Evolutionary conservation across 176 grass and related monocot species (phyloP), one percentile per base, ranked within the genome.

Genomic region (Saccharum officinarum): DNA sequence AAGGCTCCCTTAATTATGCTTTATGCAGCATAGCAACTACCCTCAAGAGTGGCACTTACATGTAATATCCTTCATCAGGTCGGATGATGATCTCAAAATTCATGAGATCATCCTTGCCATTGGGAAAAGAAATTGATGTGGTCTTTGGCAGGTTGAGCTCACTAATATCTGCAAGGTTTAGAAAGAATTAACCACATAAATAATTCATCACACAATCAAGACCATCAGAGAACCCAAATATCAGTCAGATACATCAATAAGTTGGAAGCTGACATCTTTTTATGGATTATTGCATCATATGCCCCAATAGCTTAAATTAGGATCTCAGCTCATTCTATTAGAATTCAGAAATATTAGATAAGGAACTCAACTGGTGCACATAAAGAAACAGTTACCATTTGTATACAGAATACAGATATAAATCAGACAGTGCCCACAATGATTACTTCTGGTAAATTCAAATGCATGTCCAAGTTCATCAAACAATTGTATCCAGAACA

Each of bases 81-180:
- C 81, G 81, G n/a, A 93, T 89, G 50, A 79, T 87, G 75, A 93
- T 91, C 76, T 96, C 94, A 83, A 96, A 96, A 65, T 93, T 96
- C 94, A 96, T 96, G 37, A 96, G 72, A 62, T 96, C 94, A 91
- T 96, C 88, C 74, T 96, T 96, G 22, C 94, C 94, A 83, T 96
- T 96, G 12, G 94, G 94, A 80, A 96, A 96, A 71, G 84, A 89
- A 85, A 96, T 96, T 16, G 86, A 73, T 67, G 91, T 93, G 54
- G 80, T 96, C 78, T 93, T 96, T 2, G 94, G 91, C 79, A 96
- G 77, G 69, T 96, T 96, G 54, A 96, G 88, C 78, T 96, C 94
- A 83, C 91, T 93, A 73, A 96, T 93, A 91, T 96, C 94, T 96
- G 84, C 77, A 85, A 63, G 59, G 62, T 82, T 76, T 25, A 82